Base-by-base conservation (phyloP, 2,329 filamentous ascomycete species). In the Fusarium lyarnte region DNA sequence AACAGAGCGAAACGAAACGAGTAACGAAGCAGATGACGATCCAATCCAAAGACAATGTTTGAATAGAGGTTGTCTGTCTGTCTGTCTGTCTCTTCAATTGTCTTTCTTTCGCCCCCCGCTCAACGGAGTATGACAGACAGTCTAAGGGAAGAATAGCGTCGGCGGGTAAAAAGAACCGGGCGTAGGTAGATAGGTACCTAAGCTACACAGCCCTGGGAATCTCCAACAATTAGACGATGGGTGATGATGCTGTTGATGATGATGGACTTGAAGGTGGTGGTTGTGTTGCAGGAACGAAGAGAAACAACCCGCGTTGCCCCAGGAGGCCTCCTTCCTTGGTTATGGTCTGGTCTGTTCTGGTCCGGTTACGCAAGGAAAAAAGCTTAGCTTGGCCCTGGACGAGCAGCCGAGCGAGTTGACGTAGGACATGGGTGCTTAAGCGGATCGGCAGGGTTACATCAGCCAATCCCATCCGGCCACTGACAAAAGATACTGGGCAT, bases 291-390 rank as follows among this genome's bases (percentile, higher is more conserved):
- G 58, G 29, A 69, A 47, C 29, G 35, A 51, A 54, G 45, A 51
- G 43, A 63, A 61, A 31, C 35, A 67, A 25, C 43, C 49, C 38
- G 65, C 35, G 45, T 68, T 51, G 62, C 39, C 60, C 66, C 47
- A 73, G 70, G 70, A 72, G 70, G 70, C 70, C 70, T 72, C 70
- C 63, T 70, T 38, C 53, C 59, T 58, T 65, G 63, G 27, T 45
- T 21, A 52, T 27, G 38, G 29, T 3, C 39, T 49, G 36, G 41
- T 31, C 10, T 11, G 29, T 9, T 12, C 29, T 31, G 29, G 29
- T 29, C 27, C 8, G 36, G 38, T 25, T 25, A 27, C 27, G 63
- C 60, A 57, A 53, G 63, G 35, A 16, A 62, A 63, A 60, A 53
- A 53, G 49, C 47, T 51, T 53, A 53, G 61, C 57, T 62, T 64